A percentile compares a stretch with the other conserved stretches of the same genome.
These are phyloP conservation scores for Candida chauliodis DNA, from an alignment of 805 yeast species.

Conservation along the genomic window DNA sequence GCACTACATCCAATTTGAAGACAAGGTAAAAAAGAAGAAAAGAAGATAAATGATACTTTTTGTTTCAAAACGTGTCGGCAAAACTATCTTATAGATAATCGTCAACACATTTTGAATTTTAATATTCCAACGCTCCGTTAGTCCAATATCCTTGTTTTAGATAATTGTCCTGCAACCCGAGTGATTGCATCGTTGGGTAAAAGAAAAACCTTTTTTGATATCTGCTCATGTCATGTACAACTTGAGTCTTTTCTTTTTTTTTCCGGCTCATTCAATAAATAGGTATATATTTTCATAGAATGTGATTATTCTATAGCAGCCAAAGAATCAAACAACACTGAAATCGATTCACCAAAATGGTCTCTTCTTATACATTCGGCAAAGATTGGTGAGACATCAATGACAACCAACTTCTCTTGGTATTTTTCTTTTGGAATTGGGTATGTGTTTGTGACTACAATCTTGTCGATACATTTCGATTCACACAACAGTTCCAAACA, in stretches of 20 bases:
- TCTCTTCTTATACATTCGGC: constrained; percentile 99
- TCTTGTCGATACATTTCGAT: constrained; percentile 80
- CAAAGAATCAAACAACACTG: constrained; percentile 86
- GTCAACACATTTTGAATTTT: constrained; percentile 1
- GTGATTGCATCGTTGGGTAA: constrained; percentile 51
- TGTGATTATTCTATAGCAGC: constrained; percentile 45
- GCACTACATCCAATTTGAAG: constrained; percentile 62
- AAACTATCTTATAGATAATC: neutral
- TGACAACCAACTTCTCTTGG: constrained; percentile 71
- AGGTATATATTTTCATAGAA: neutral
- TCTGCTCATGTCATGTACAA: too few relatives aligned
- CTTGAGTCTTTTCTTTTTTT: too few relatives aligned
- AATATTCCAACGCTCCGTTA: constrained; percentile 60
- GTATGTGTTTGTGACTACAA: constrained; percentile 94
- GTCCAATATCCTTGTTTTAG: constrained; percentile 31
- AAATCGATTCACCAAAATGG: constrained; percentile 95
- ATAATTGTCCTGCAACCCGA: constrained; percentile 49
- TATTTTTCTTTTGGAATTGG: constrained; percentile 64
- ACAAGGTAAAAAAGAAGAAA: constrained; percentile 54
- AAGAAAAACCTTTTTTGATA: too few relatives aligned
- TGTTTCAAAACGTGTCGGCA: neutral
- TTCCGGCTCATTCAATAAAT: too few relatives aligned
- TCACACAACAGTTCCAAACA: constrained; percentile 77
- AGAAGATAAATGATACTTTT: constrained; percentile 1
- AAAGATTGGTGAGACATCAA: constrained; percentile 91